Evolutionary conservation across 176 grass and related monocot species (phyloP).

Genomic region (Guadua angustifolia): DNA sequence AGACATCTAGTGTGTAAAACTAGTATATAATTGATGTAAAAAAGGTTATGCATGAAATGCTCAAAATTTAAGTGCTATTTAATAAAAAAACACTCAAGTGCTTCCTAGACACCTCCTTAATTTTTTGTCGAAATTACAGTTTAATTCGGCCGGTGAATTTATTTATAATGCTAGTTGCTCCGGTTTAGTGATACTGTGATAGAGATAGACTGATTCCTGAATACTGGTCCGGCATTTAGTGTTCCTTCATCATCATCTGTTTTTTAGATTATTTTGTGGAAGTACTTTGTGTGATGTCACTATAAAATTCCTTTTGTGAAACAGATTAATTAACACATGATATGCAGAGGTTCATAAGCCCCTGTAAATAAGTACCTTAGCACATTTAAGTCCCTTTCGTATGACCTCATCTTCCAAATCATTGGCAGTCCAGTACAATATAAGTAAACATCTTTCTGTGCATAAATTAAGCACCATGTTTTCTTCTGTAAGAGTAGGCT

Average conservation of each 20-base stretch:
- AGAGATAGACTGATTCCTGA: not conserved
- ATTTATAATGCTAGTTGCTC: not conserved
- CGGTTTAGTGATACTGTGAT: not conserved
- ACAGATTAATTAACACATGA: constrained; percentile 6
- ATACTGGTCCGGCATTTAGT: not conserved
- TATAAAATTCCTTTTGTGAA: not conserved
- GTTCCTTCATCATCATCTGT: not conserved
- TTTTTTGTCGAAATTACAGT: not conserved
- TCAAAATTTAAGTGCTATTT: too few relatives aligned
- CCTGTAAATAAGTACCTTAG: not conserved
- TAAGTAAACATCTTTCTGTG: not conserved
- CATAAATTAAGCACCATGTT: not conserved
- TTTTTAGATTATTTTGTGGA: not conserved
- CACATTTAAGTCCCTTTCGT: constrained; percentile 33
- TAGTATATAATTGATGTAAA: too few relatives aligned
- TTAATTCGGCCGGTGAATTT: not conserved
- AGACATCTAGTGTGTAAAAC: too few relatives aligned
- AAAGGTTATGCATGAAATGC: too few relatives aligned
- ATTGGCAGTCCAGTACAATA: constrained; percentile 4
- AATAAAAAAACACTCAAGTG: too few relatives aligned
- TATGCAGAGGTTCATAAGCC: not conserved
- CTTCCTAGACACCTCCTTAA: too few relatives aligned
- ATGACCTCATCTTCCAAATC: constrained; percentile 37
- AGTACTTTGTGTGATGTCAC: not conserved
- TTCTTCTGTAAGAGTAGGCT: constrained; percentile 2